A percentile compares a stretch with the other conserved stretches of the same genome.
These are phyloP conservation scores for Kwoniella bestiolae DNA, from an alignment of 768 basidiomycete genomes.

Conservation along the genomic window DNA sequence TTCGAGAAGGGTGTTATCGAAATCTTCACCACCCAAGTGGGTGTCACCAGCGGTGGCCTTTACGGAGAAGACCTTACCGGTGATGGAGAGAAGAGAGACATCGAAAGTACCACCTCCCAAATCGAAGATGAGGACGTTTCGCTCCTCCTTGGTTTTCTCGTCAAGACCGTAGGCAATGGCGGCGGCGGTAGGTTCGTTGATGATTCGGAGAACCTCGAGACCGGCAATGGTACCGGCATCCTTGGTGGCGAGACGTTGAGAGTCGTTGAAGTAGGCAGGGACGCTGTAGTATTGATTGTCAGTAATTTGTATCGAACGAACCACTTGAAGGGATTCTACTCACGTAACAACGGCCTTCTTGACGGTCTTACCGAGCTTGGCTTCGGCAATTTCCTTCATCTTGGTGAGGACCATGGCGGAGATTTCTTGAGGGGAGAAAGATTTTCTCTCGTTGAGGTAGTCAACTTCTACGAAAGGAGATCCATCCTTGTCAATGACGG, in stretches of 20 bases:
- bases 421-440: slow-evolving; percentile 97
- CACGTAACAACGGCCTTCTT: slow-evolving; percentile 99
- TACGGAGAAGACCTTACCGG: slow-evolving; percentile 83
- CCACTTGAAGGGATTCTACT: slow-evolving; percentile 58
- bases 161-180: slow-evolving; percentile 97
- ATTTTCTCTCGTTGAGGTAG: slow-evolving; percentile 92
- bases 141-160: slow-evolving; percentile 90
- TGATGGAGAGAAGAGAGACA: slow-evolving; percentile 97
- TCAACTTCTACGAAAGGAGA: slow-evolving; percentile 93
- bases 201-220: slow-evolving; percentile 99
- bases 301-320: too few relatives aligned
- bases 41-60: slow-evolving; percentile 99
- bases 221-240: slow-evolving; percentile 98
- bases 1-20: slow-evolving; percentile 96
- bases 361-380: slow-evolving; percentile 96
- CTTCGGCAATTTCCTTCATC: slow-evolving; percentile 99
- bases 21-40: slow-evolving; percentile 99
- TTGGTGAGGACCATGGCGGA: slow-evolving; percentile 99
- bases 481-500: slow-evolving; percentile 93
- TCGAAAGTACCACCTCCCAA: slow-evolving; percentile 99
- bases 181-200: slow-evolving; percentile 99
- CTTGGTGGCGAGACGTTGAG: slow-evolving; percentile 98
- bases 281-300: slow-evolving; percentile 61
- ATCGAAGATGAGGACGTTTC: slow-evolving; percentile 99
- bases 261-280: slow-evolving; percentile 99